These are phyloP conservation scores for Hypoxylon sp. DNA, from an alignment of 2,329 filamentous ascomycete genomes.

Conservation along the genomic window DNA sequence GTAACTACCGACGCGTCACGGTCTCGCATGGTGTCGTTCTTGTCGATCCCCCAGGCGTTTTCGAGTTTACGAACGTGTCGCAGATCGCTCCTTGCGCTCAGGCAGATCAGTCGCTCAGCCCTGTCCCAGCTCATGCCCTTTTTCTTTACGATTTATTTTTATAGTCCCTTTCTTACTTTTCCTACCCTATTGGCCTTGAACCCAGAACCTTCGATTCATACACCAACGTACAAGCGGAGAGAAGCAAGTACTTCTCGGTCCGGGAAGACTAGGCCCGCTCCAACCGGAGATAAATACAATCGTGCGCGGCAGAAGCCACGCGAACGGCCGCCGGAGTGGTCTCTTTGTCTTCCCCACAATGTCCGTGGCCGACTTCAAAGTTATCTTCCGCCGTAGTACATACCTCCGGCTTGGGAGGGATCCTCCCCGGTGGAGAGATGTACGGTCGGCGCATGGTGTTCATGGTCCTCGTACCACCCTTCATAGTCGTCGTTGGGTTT, in stretches of 20 bases:
- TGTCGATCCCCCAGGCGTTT: constrained; percentile 35
- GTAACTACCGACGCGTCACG: constrained; percentile 8
- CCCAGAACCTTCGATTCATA: constrained; percentile 20
- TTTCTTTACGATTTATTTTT: constrained; percentile 5
- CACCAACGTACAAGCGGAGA: constrained; percentile 6
- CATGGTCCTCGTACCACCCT: constrained; percentile 58
- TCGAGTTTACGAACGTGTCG: constrained; percentile 30
- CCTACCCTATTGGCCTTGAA: constrained; percentile 17
- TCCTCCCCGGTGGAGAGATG: constrained; percentile 45
- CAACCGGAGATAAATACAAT: constrained; percentile 7
- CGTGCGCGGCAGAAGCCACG: background rate
- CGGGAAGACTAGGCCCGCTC: background rate
- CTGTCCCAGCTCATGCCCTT: constrained; percentile 23
- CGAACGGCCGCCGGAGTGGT: constrained; percentile 8
- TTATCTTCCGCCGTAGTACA: constrained; percentile 56
- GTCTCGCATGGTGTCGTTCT: constrained; percentile 23
- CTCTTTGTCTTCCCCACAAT: constrained; percentile 6
- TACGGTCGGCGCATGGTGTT: constrained; percentile 47
- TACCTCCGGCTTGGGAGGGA: constrained; percentile 45
- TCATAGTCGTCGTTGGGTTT: constrained; percentile 55
- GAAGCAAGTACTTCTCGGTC: background rate
- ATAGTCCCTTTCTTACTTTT: constrained; percentile 4
- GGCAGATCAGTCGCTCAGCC: constrained; percentile 18
- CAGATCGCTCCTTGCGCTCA: constrained; percentile 30
- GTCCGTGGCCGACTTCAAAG: constrained; percentile 2